Evolutionary conservation across 2,329 filamentous ascomycete genomes (phyloP).

Genomic region (Apiospora marii): DNA sequence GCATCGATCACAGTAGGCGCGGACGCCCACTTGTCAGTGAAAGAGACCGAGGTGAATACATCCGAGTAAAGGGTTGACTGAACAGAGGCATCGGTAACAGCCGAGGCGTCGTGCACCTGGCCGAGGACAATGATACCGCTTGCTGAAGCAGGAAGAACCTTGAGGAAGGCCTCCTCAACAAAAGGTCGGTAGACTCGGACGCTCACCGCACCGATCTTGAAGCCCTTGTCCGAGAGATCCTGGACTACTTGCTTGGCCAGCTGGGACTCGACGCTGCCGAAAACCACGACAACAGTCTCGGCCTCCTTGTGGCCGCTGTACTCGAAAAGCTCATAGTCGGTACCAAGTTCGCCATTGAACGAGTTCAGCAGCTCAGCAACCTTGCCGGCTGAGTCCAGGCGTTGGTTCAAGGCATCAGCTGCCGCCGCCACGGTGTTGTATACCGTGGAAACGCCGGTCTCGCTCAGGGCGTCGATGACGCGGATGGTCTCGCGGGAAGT

Average conservation of each 20-base stretch:
- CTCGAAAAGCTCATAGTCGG: slow-evolving; percentile 91
- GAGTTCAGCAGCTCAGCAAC: slow-evolving; percentile 72
- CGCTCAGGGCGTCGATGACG: slow-evolving; percentile 82
- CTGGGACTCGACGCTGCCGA: slow-evolving; percentile 90
- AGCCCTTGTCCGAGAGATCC: slow-evolving; percentile 74
- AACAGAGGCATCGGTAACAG: slow-evolving; percentile 76
- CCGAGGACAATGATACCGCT: slow-evolving; percentile 85
- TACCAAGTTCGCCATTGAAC: slow-evolving; percentile 91
- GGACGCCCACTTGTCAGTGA: slow-evolving; percentile 72
- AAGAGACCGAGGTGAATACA: slow-evolving; percentile 83
- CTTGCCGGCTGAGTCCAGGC: slow-evolving; percentile 76
- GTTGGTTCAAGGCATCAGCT: slow-evolving; percentile 68
- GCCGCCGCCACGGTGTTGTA: slow-evolving; percentile 72
- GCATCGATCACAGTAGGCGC: slow-evolving; percentile 77
- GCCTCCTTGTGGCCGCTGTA: slow-evolving; percentile 85
- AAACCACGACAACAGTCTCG: slow-evolving; percentile 86
- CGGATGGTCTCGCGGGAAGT: slow-evolving; percentile 84
- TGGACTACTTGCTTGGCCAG: slow-evolving; percentile 82
- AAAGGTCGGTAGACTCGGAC: slow-evolving; percentile 96
- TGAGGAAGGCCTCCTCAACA: slow-evolving; percentile 91
- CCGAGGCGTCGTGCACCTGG: slow-evolving; percentile 78
- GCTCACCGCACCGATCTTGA: slow-evolving; percentile 85
- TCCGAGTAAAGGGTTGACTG: slow-evolving; percentile 93
- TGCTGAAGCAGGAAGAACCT: slow-evolving; percentile 77
- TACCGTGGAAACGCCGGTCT: slow-evolving; percentile 70